Evolutionary conservation across 2,329 filamentous ascomycete genomes (phyloP), one percentile per base, ranked within the genome.

Genomic region (Fusarium sp.): DNA sequence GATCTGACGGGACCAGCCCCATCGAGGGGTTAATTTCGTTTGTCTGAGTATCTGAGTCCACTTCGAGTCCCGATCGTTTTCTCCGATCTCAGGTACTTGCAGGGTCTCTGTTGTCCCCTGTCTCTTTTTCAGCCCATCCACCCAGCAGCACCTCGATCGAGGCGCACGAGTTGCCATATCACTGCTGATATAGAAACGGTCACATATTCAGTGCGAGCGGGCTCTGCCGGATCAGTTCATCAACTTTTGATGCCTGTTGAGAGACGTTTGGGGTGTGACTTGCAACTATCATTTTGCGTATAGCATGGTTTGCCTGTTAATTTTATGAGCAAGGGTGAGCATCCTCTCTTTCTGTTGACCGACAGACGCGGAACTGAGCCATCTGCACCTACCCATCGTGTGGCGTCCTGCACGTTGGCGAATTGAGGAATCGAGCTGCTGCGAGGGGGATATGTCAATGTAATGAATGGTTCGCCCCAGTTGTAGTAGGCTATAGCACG

Each of bases 361-460:
- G 35, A 42, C 26, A 50, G 54, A 60, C 23, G n/a, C 23, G 17
- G 45, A 30, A 42, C 33, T 62, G 23, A n/a, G 40, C 44, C 49
- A 38, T 44, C 56, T 69, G 69, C 60, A 72, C 44, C 52, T 61
- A 44, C 40, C 55, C 60, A 53, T 56, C 53, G 37, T 35, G 41
- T 57, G 20, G 54, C 38, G 30, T 37, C 50, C 63, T 71, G 54
- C 68, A 37, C 26, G 27, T 20, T 58, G 26, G 30, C 46, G 41
- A 49, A 64, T 42, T 26, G 35, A 38, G 52, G 6, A 52, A 49
- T 30, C 8, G 7, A 14, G 33, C 40, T 40, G n/a, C 37, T 26
- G 30, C 32, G 37, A 38, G 40, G 33, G 44, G 20, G 41, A 54
- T 17, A 27, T 56, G 38, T 37, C 27, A 45, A n/a, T 44, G 23